Conservation (phyloP, 2,329 filamentous ascomycete genomes). For the Ophiostoma ulmi region DNA sequence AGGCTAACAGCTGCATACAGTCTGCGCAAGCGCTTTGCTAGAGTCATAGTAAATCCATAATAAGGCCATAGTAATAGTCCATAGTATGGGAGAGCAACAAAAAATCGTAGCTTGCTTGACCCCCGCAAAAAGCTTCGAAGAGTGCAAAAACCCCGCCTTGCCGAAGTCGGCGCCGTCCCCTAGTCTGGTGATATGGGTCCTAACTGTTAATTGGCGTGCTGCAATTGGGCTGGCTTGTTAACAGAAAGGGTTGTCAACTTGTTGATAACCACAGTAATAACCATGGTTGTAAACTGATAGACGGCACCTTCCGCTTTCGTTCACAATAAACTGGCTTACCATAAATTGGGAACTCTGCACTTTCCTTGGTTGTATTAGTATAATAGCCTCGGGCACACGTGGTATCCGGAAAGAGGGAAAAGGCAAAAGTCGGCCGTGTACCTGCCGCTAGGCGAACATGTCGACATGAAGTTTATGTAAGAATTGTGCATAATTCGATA, state of each 20-base stretch:
- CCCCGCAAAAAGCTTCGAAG: not conserved
- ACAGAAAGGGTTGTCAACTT: not conserved
- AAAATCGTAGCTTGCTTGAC: not conserved
- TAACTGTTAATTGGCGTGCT: not conserved
- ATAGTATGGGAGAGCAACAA: not conserved
- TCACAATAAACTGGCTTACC: not conserved
- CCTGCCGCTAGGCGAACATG: not conserved
- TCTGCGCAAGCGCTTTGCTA: not conserved
- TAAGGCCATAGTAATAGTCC: not conserved
- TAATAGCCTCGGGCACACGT: not conserved
- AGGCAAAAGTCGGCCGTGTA: not conserved
- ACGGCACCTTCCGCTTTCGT: not conserved
- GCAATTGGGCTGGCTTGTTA: not conserved
- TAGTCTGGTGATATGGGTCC: not conserved
- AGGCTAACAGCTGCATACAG: not conserved
- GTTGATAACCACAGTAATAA: not conserved
- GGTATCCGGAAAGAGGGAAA: not conserved
- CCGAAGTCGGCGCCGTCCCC: slow-evolving; percentile 13
- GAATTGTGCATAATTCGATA: not conserved
- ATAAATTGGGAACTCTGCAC: not conserved
- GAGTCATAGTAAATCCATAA: not conserved
- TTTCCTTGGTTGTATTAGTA: not conserved
- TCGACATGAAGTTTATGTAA: not conserved
- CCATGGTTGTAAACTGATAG: not conserved
- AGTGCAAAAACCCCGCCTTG: slow-evolving; percentile 5